Evolutionary conservation across 768 basidiomycete genomes (phyloP), one percentile per base, ranked within the genome.

Genomic region (Naganishia randhawae): DNA sequence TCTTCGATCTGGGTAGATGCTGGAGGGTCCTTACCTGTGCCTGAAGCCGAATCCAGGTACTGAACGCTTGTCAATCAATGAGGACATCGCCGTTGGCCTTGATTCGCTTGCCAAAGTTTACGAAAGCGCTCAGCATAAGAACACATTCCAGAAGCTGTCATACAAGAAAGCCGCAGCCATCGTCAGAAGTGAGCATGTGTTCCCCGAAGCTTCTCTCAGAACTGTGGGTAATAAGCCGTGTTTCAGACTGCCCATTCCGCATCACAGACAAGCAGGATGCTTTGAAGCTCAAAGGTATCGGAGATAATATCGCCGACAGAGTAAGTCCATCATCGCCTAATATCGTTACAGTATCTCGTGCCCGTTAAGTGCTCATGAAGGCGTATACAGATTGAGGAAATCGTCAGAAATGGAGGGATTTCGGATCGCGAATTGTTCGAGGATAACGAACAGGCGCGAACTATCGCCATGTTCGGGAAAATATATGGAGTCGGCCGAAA

Each of bases 401-500:
- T 76, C 39, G 25, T 76, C 32, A 54, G 62, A 29, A 61, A 61
- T 61, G 57, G 57, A 25, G 57, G 57, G 7, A 13, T 13, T 25
- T 61, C 57, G 7, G 57, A 61, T 42, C 57, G 78, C 27, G 68
- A 67, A 27, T 71, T 62, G 50, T 79, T 71, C 66, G 78, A 79
- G 57, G 71, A 77, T 39, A 75, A 69, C 16, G 71, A 73, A 22
- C 64, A 76, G 69, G 63, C 69, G 22, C 67, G 71, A 1, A 69
- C 71, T 9, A 62, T 76, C 2, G 66, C 65, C 27, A 52, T 86
- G 11, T 93, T 95, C 74, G 84, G 85, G 64, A 89, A 89, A 9
- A 88, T 96, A 50, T 94, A 94, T 73, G 91, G 90, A 35, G 90
- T 93, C 67, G 92, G 92, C 14, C 84, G 83, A 65, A 88, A 83